These are phyloP conservation scores for Nannochloropsis granulata DNA, from an alignment of 108 stramenopile species.

Conservation along the genomic window DNA sequence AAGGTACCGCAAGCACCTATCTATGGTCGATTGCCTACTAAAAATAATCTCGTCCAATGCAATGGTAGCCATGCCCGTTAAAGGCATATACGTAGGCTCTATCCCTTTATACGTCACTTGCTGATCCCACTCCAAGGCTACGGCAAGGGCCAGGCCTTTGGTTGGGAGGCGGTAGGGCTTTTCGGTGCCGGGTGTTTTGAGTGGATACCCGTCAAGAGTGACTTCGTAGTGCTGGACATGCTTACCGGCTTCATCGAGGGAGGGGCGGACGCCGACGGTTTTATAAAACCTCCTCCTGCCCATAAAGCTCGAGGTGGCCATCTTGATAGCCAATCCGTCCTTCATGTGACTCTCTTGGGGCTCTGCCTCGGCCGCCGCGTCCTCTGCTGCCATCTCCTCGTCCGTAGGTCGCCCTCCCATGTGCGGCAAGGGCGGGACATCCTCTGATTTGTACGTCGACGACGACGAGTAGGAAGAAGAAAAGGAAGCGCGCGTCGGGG, in stretches of 20 bases:
- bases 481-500: not conserved
- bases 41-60: not conserved
- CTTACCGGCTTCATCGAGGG: not conserved
- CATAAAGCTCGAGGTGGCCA: not conserved
- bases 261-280: not conserved
- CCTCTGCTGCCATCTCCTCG: not conserved
- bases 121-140: not conserved
- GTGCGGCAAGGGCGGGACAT: not conserved
- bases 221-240: not conserved
- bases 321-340: not conserved
- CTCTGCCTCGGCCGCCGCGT: not conserved
- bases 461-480: not conserved
- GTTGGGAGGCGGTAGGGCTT: not conserved
- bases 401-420: not conserved
- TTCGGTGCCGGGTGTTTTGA: not conserved
- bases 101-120: not conserved
- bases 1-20: not conserved
- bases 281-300: not conserved
- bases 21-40: not conserved
- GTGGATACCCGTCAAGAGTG: not conserved
- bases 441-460: not conserved
- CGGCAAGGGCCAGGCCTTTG: not conserved
- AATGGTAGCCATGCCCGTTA: not conserved
- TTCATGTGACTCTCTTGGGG: not conserved
- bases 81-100: not conserved